These are phyloP conservation scores for Podospora bellae-mahoneyi DNA, from an alignment of 495 filamentous ascomycete species.

Conservation along the genomic window DNA sequence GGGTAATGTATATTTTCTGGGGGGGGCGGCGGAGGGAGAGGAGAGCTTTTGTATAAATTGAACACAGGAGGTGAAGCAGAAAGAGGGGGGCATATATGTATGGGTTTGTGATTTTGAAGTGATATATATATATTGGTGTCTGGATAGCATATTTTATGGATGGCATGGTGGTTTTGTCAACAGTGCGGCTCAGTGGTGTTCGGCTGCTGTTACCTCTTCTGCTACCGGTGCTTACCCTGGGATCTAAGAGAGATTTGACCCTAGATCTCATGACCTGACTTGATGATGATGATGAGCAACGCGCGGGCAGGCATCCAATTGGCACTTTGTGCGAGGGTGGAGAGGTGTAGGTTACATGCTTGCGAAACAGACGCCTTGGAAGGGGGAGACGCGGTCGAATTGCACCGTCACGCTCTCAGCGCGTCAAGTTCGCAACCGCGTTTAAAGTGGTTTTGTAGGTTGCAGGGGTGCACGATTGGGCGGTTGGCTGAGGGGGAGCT, in stretches of 20 bases:
- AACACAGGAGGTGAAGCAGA: background rate
- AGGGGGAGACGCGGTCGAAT: background rate
- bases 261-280: background rate
- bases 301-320: background rate
- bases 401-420: background rate
- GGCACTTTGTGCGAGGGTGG: background rate
- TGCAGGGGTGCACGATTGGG: conserved; percentile 6
- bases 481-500: conserved; percentile 6
- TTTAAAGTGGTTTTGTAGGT: conserved; percentile 15
- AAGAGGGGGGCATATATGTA: background rate
- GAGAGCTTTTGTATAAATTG: background rate
- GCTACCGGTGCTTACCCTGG: background rate
- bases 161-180: background rate
- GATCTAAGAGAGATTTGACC: background rate
- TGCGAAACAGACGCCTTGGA: background rate
- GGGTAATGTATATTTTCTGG: background rate
- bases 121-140: background rate
- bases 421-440: background rate
- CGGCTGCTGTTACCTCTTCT: background rate
- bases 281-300: background rate
- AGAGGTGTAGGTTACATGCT: background rate
- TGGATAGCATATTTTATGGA: background rate
- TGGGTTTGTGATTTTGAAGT: background rate
- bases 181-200: background rate
- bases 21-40: background rate